A percentile compares a stretch with the other conserved stretches of the same genome.
These are phyloP conservation scores for Cucumis cinereus DNA, from an alignment of 306 rosid species.

Conservation along the genomic window DNA sequence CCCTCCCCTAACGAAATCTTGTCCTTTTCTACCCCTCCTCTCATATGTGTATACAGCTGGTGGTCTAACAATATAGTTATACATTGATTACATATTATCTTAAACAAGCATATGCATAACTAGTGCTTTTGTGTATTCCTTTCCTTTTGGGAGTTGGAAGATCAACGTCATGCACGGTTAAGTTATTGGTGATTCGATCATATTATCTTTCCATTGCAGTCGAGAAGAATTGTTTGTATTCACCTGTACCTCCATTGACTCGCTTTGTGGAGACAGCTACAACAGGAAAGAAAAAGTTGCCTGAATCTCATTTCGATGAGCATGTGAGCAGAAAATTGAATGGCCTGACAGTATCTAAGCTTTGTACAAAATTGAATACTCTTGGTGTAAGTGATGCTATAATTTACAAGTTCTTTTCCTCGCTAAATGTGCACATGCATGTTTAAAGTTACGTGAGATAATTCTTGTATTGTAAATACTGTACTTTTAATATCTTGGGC, in stretches of 20 bases:
- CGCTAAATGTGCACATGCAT: neutral
- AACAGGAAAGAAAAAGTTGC: slow-evolving; percentile 28
- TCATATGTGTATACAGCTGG: too few relatives aligned
- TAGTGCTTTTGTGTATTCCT: neutral
- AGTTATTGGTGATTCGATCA: neutral
- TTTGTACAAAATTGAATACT: slow-evolving; percentile 40
- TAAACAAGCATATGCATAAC: neutral
- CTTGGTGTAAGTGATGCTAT: slow-evolving; percentile 29
- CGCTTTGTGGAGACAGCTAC: slow-evolving; percentile 28
- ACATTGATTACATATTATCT: neutral
- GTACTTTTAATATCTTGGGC: neutral
- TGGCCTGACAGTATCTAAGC: slow-evolving; percentile 32
- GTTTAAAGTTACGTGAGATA: neutral
- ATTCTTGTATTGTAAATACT: neutral
- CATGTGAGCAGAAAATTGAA: slow-evolving; percentile 27
- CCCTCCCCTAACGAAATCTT: too few relatives aligned
- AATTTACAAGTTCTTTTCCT: neutral
- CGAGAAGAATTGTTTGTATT: slow-evolving; percentile 38
- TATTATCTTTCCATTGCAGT: slow-evolving; percentile 24
- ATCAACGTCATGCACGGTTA: neutral
- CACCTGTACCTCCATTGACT: slow-evolving; percentile 41
- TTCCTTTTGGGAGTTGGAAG: neutral
- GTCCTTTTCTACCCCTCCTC: too few relatives aligned
- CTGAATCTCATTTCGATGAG: slow-evolving; percentile 27
- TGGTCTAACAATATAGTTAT: neutral